These are phyloP conservation scores for Actinomortierella wolfii DNA, from an alignment of 371 early-diverging fungal species.

Conservation along the genomic window DNA sequence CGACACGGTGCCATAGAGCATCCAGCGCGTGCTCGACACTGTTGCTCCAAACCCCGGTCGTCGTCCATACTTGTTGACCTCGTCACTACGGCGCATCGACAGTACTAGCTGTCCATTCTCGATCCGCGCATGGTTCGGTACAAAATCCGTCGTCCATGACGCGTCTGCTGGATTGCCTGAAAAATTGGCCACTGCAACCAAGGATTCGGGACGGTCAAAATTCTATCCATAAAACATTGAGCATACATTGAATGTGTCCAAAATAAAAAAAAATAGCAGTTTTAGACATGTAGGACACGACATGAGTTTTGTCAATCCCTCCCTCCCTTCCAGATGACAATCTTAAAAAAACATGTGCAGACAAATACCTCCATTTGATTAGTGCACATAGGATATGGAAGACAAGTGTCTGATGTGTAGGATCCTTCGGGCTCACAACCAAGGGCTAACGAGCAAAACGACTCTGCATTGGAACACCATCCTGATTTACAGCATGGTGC, in stretches of 20 bases:
- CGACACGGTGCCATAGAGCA: slow-evolving; percentile 58
- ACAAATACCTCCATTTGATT: slow-evolving; percentile 47
- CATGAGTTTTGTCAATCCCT: background rate
- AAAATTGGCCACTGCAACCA: slow-evolving; percentile 50
- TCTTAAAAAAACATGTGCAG: too few species aligned
- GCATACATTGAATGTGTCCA: too few species aligned
- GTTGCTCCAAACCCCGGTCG: slow-evolving; percentile 63
- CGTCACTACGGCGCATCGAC: slow-evolving; percentile 43
- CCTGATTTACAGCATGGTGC: slow-evolving; percentile 40
- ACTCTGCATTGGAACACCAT: slow-evolving; percentile 42
- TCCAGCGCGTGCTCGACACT: slow-evolving; percentile 56
- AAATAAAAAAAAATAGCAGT: background rate
- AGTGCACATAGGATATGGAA: slow-evolving; percentile 55
- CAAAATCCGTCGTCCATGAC: slow-evolving; percentile 57
- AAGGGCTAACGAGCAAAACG: slow-evolving; percentile 40
- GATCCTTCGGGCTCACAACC: slow-evolving; percentile 61
- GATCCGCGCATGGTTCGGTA: slow-evolving; percentile 54
- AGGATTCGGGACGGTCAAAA: slow-evolving; percentile 35
- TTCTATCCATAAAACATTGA: slow-evolving; percentile 5
- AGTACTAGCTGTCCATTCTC: slow-evolving; percentile 52
- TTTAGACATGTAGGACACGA: background rate
- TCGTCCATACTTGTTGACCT: slow-evolving; percentile 44
- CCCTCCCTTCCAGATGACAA: too few species aligned
- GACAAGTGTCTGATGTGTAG: slow-evolving; percentile 51
- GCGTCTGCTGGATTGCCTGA: slow-evolving; percentile 54